Percentiles rank a stretch among this genome's conserved stretches.
These are phyloP conservation scores for Tuber borchii DNA, from an alignment of 495 filamentous ascomycete genomes.

Conservation along the genomic window DNA sequence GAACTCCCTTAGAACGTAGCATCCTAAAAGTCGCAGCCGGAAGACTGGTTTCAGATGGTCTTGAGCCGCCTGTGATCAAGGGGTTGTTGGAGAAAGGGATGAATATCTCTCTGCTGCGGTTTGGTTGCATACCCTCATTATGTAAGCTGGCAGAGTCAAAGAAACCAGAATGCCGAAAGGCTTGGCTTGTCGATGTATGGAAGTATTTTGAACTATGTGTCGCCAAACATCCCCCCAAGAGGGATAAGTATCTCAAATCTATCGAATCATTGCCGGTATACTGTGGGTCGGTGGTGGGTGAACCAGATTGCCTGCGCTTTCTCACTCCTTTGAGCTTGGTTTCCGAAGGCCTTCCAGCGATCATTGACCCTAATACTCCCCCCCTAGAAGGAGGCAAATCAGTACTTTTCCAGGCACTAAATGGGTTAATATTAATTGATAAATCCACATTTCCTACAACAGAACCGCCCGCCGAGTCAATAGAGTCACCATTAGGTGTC, in stretches of 20 bases:
- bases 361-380: not conserved
- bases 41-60: too few relatives aligned
- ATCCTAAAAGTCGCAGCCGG: too few relatives aligned
- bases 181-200: too few relatives aligned
- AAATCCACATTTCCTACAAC: constrained; percentile 19
- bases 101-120: too few relatives aligned
- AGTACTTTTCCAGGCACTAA: constrained; percentile 5
- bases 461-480: not conserved
- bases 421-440: constrained; percentile 18
- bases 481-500: not conserved
- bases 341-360: not conserved
- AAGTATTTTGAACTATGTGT: too few relatives aligned
- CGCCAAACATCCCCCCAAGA: not conserved
- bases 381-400: not conserved
- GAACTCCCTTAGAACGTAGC: too few relatives aligned
- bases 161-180: too few relatives aligned
- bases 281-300: constrained; percentile 19
- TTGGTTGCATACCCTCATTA: too few relatives aligned
- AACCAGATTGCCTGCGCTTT: not conserved
- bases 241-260: not conserved
- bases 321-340: not conserved
- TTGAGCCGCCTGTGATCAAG: too few relatives aligned
- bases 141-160: too few relatives aligned
- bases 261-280: constrained; percentile 19
- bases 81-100: too few relatives aligned